Conservation (phyloP, 192 early-diverging fungal genomes). For the Coemansia sp. region DNA sequence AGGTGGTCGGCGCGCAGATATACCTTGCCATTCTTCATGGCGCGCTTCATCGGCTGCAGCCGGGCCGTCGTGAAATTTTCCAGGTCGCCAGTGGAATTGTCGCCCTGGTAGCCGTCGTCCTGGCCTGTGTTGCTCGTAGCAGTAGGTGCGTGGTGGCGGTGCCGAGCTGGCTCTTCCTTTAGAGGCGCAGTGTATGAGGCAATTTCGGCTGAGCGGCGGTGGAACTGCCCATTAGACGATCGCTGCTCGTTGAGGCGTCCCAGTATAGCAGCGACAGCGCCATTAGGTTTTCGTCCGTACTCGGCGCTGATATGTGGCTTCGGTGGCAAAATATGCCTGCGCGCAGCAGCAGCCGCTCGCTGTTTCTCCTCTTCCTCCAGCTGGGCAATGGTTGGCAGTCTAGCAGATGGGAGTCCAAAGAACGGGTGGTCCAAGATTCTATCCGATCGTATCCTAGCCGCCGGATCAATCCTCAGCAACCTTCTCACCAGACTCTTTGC, state of each 20-base stretch:
- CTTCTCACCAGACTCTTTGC: conserved; percentile 60
- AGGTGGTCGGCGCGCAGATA: conserved; percentile 28
- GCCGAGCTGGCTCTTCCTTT: background rate
- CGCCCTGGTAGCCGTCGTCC: background rate
- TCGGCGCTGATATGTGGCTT: background rate
- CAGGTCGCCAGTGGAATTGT: conserved; percentile 1
- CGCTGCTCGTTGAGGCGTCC: background rate
- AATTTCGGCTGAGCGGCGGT: background rate
- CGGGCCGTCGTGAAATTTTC: conserved; percentile 18
- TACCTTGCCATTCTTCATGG: conserved; percentile 42
- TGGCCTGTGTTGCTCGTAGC: background rate
- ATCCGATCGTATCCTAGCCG: conserved; percentile 53
- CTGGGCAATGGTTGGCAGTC: conserved; percentile 14
- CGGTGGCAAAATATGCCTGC: conserved; percentile 1
- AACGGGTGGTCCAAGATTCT: conserved; percentile 62
- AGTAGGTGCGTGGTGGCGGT: background rate
- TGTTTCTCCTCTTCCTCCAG: conserved; percentile 1
- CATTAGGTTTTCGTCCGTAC: background rate
- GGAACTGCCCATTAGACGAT: background rate
- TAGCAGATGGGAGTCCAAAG: conserved; percentile 31
- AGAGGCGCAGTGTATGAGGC: background rate
- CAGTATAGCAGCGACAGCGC: background rate
- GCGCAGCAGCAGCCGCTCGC: background rate
- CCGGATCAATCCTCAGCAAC: conserved; percentile 64
- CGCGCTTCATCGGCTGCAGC: conserved; percentile 26